These are phyloP conservation scores for Leccinum rimulosum DNA, from an alignment of 768 basidiomycete species.

Conservation along the genomic window DNA sequence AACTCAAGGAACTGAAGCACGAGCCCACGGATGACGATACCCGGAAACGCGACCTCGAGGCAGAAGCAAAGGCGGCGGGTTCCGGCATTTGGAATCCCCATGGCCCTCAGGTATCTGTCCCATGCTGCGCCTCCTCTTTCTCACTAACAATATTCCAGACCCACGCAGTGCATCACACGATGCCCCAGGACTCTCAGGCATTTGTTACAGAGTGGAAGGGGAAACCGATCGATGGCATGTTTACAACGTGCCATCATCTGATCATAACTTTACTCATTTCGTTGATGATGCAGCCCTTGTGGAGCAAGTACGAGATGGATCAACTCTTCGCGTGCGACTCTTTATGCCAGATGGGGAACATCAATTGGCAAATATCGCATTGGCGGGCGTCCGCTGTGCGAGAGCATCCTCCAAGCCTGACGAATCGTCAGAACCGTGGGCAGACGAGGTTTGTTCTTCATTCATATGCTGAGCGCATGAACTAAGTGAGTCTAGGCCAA, in stretches of 20 bases:
- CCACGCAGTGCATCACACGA: slow-evolving; percentile 72
- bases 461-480: neutral
- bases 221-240: slow-evolving; percentile 78
- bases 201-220: slow-evolving; percentile 93
- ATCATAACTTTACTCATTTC: slow-evolving; percentile 6
- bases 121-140: neutral
- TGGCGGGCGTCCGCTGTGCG: slow-evolving; percentile 79
- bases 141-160: slow-evolving; percentile 43
- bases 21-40: slow-evolving; percentile 79
- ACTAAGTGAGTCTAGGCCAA: slow-evolving; percentile 59
- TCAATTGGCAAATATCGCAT: slow-evolving; percentile 82
- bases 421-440: slow-evolving; percentile 78
- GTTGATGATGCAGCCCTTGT: slow-evolving; percentile 63
- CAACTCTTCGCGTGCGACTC: slow-evolving; percentile 84
- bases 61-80: slow-evolving; percentile 68
- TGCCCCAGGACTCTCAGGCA: slow-evolving; percentile 86
- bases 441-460: slow-evolving; percentile 71
- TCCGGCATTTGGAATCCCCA: slow-evolving; percentile 88
- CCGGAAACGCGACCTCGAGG: slow-evolving; percentile 70
- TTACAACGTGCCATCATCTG: slow-evolving; percentile 1
- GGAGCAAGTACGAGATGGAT: slow-evolving; percentile 91
- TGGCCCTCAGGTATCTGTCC: slow-evolving; percentile 56
- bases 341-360: slow-evolving; percentile 87
- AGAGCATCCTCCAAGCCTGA: slow-evolving; percentile 69
- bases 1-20: slow-evolving; percentile 82